phyloP scores from a whole-genome alignment of 2,329 filamentous ascomycete genomes.

The Penicillium sp. region DNA sequence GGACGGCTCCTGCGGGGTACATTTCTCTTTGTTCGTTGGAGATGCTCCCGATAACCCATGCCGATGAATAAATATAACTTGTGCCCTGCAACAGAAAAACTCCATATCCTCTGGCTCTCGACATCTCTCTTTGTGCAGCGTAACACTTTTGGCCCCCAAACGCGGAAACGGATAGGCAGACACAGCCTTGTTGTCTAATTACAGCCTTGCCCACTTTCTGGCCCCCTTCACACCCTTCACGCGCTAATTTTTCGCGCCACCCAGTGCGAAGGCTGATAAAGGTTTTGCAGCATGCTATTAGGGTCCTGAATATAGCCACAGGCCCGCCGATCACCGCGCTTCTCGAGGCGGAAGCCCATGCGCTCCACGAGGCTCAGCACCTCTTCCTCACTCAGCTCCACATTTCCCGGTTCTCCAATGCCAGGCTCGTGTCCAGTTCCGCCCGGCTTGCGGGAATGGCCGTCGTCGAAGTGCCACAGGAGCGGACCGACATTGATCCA shows the following conservation, averaged over 20 bases:
- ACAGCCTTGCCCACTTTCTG: background rate
- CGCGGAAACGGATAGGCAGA: background rate
- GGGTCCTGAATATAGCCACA: constrained; percentile 83
- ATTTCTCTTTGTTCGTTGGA: background rate
- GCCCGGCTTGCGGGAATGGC: constrained; percentile 25
- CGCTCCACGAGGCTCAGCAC: constrained; percentile 72
- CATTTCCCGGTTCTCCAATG: constrained; percentile 84
- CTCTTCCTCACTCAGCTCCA: constrained; percentile 89
- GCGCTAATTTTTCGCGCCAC: constrained; percentile 68
- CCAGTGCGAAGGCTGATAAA: constrained; percentile 82
- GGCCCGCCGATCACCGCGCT: constrained; percentile 57
- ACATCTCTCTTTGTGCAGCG: background rate
- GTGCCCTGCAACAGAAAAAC: no score
- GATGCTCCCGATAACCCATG: no score
- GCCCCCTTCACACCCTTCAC: background rate
- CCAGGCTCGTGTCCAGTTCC: constrained; percentile 48
- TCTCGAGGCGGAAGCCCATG: constrained; percentile 76
- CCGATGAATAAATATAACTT: no score
- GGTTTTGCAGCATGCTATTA: constrained; percentile 81
- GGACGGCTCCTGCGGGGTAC: background rate
- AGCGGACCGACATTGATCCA: constrained; percentile 90
- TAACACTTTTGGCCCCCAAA: constrained; percentile 8
- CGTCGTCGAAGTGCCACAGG: constrained; percentile 91
- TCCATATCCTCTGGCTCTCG: no score
- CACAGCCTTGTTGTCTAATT: background rate